Evolutionary conservation across 768 basidiomycete genomes (phyloP), one percentile per base, ranked within the genome.

Genomic region (Filobasidium floriforme): DNA sequence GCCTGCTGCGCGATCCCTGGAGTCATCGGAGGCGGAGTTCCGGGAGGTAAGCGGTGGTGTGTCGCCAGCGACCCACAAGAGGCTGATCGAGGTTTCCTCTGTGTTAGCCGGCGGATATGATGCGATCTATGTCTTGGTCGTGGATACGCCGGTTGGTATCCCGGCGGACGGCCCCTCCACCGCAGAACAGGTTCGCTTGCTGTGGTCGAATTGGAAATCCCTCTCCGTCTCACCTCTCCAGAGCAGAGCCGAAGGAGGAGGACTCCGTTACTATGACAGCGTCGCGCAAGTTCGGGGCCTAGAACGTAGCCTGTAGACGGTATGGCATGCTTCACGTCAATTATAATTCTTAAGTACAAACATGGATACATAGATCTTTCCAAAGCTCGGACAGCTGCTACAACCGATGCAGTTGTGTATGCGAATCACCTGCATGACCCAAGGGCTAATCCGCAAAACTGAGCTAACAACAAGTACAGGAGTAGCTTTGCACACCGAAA

Each of bases 1-100:
- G 81, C 82, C 4, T 94, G 91, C 68, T 81, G 88, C 18, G 37
- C 66, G 7, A 83, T 88, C 70, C 85, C 88, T 2, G 96, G 96
- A 32, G 87, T 97, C 19, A 83, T 98, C 44, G 92, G 90, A 24
- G 93, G 92, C 28, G 94, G 94, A 22, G 96, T 98, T 5, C 96
- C 96, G 7, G 96, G 96, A 49, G 93, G 93, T 92, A 73, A 71
- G 88, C 60, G 12, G 77, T 18, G n/a, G 28, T 32, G 18, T 52
- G 32, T 10, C 37, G 12, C 41, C 10, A 18, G 32, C 2, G 5
- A 18, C 9, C 0, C 11, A 7, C 12, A 5, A 4, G 57, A 60
- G n/a, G 44, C 54, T 41, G 6, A 22, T 28, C 28, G 41, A 44
- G 37, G 32, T 37, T 37, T 37, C 9, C 32, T 37, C 49, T 32